Conservation (phyloP, 441 rosid species). For the Syzygium syzygioides region DNA sequence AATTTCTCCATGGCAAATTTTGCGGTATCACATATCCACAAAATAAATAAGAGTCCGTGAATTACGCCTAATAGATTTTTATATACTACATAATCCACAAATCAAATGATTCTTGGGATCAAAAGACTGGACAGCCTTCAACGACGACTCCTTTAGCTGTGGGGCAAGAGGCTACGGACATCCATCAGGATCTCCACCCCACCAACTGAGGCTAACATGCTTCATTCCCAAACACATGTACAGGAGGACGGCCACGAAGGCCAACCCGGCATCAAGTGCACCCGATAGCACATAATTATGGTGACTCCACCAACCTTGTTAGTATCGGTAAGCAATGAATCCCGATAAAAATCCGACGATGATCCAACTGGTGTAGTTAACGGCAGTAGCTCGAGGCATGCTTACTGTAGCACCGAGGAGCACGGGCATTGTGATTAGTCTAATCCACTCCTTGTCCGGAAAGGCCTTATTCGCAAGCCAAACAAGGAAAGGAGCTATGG, state of each 20-base stretch:
- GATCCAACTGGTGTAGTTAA: constrained; percentile 37
- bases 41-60: neutral
- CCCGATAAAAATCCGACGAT: constrained; percentile 30
- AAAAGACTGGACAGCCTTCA: constrained; percentile 26
- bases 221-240: constrained; percentile 34
- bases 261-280: constrained; percentile 41
- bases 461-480: constrained; percentile 33
- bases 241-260: constrained; percentile 34
- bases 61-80: neutral
- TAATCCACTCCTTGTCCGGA: constrained; percentile 30
- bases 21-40: neutral
- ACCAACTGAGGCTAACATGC: constrained; percentile 25
- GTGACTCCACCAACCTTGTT: constrained; percentile 37
- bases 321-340: constrained; percentile 27
- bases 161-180: constrained; percentile 34
- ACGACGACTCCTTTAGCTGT: constrained; percentile 16
- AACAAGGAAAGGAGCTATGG: constrained; percentile 25
- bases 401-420: constrained; percentile 24
- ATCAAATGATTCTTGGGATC: neutral
- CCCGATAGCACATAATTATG: constrained; percentile 35
- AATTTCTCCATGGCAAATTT: neutral
- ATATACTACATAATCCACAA: neutral
- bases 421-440: constrained; percentile 31
- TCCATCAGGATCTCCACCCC: constrained; percentile 25
- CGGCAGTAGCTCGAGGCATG: constrained; percentile 42